Evolutionary conservation across 306 rosid genomes (phyloP).

Genomic region (Vigna reflexopilosa): DNA sequence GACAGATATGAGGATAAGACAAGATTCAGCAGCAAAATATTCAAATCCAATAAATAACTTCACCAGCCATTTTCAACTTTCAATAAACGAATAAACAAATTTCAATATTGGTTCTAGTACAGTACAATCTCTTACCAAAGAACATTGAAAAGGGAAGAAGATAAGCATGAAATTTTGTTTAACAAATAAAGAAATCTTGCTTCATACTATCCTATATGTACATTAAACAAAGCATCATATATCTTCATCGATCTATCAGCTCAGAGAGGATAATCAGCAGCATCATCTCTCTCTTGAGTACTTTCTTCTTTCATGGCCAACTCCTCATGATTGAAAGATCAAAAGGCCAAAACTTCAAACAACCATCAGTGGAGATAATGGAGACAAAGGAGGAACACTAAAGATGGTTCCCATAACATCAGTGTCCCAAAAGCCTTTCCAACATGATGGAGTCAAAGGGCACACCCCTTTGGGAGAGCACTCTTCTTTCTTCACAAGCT

Average conservation of each 20-base stretch:
- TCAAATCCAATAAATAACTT: neutral
- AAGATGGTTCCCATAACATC: conserved; percentile 56
- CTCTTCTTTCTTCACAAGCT: conserved; percentile 46
- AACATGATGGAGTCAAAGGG: conserved; percentile 58
- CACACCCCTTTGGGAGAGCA: conserved; percentile 33
- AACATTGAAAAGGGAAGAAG: neutral
- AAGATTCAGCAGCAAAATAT: no score
- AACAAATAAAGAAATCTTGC: conserved; percentile 4
- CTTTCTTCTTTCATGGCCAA: neutral
- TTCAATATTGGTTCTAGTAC: conserved; percentile 20
- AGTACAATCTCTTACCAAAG: neutral
- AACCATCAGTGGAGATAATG: conserved; percentile 56
- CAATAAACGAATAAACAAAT: conserved; percentile 43
- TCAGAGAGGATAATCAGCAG: conserved; percentile 15
- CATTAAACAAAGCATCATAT: conserved; percentile 13
- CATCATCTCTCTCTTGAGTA: conserved; percentile 11
- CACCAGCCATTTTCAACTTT: neutral
- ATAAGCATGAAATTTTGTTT: neutral
- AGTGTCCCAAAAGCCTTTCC: conserved; percentile 64
- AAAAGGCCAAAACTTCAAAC: conserved; percentile 27
- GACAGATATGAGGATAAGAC: no score
- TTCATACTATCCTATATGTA: conserved; percentile 34
- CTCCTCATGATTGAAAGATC: neutral
- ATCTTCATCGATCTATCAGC: neutral
- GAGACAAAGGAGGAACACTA: conserved; percentile 61